A percentile compares a stretch with the other conserved stretches of the same genome.
These are phyloP conservation scores for Lactarius quietus DNA, from an alignment of 768 basidiomycete species.

Conservation along the genomic window DNA sequence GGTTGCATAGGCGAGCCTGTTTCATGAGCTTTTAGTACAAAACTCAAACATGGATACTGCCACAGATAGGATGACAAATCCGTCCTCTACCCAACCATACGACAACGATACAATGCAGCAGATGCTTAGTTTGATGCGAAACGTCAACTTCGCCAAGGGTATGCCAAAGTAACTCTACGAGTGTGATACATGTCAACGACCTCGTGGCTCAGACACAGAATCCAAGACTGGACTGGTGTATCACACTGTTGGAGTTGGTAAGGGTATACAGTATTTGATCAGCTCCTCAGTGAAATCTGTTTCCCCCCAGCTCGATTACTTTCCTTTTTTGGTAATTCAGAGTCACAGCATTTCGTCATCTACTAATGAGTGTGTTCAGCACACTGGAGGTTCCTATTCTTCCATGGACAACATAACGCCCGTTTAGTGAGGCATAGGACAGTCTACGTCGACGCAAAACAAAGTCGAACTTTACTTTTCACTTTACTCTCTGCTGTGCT, in stretches of 20 bases:
- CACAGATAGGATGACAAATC: slow-evolving; percentile 15
- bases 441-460: background rate
- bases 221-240: background rate
- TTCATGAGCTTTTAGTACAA: background rate
- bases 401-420: background rate
- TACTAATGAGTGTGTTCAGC: background rate
- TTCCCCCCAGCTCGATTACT: background rate
- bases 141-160: background rate
- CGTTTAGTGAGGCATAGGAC: background rate
- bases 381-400: background rate
- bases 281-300: background rate
- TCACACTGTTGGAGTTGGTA: background rate
- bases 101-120: slow-evolving; percentile 6
- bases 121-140: slow-evolving; percentile 7
- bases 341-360: too few species aligned
- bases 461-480: background rate
- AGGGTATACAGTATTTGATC: background rate
- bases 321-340: background rate
- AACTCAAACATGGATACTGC: background rate
- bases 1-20: slow-evolving; percentile 38
- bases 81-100: slow-evolving; percentile 15
- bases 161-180: too few species aligned
- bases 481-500: background rate
- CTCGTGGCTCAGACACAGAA: background rate
- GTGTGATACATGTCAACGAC: background rate